A percentile compares a stretch with the other conserved stretches of the same genome.
Conservation (phyloP, 2,329 filamentous ascomycete genomes). For the Penicillium sp. region DNA sequence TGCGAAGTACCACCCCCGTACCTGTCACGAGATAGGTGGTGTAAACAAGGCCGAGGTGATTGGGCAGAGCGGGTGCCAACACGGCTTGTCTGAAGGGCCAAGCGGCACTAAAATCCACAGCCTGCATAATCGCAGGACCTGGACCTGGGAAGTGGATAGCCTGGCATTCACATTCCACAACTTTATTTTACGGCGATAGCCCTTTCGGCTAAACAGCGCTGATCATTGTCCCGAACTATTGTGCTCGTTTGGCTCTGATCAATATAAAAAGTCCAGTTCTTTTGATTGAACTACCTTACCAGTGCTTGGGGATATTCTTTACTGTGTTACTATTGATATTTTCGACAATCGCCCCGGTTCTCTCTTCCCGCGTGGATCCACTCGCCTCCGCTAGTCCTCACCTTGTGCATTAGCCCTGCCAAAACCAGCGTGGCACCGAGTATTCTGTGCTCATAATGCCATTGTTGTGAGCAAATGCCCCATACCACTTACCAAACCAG, state of each 20-base stretch:
- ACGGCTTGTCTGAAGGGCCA: background rate
- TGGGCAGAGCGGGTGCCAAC: background rate
- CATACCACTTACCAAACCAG: background rate
- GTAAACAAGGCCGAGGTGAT: background rate
- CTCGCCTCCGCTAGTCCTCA: background rate
- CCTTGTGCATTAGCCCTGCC: background rate
- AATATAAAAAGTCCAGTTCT: too few species aligned
- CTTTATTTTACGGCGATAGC: background rate
- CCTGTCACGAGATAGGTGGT: background rate
- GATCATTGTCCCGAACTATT: too few species aligned
- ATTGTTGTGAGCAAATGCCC: background rate
- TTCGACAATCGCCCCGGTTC: background rate
- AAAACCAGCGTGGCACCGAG: background rate
- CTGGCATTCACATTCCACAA: background rate
- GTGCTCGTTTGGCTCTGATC: too few species aligned
- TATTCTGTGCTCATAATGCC: background rate
- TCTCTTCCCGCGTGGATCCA: background rate
- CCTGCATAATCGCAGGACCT: background rate
- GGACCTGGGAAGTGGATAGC: background rate
- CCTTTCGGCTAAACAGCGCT: too few species aligned
- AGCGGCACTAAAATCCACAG: background rate
- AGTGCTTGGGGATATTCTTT: too few species aligned
- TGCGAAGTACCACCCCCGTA: background rate
- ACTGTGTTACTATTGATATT: background rate
- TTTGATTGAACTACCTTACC: too few species aligned